Evolutionary conservation across 2,329 filamentous ascomycete genomes (phyloP).

Genomic region (Thielaviopsis populi): DNA sequence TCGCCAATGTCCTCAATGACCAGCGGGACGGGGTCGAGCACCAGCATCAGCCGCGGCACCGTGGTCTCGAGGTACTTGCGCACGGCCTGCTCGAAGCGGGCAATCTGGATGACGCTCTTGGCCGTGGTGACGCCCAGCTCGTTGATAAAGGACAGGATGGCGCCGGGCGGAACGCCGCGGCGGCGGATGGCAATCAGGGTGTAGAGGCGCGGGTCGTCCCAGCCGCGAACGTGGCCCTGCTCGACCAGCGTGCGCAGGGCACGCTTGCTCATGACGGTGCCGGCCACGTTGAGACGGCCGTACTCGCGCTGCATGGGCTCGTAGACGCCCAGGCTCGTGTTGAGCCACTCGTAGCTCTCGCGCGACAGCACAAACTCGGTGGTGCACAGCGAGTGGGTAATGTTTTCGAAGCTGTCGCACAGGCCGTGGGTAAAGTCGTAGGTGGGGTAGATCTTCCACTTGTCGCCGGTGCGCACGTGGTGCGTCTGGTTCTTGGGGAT

Average conservation of each 20-base stretch:
- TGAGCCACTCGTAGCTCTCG: slow-evolving; percentile 81
- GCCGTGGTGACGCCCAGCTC: slow-evolving; percentile 83
- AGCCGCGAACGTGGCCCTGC: slow-evolving; percentile 63
- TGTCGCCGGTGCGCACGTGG: slow-evolving; percentile 64
- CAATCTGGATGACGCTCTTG: slow-evolving; percentile 61
- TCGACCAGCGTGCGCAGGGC: slow-evolving; percentile 67
- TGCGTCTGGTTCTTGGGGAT: slow-evolving; percentile 55
- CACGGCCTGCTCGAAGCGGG: slow-evolving; percentile 72
- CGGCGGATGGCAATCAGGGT: slow-evolving; percentile 73
- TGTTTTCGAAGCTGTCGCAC: slow-evolving; percentile 81
- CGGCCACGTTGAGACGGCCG: slow-evolving; percentile 50
- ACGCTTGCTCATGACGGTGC: slow-evolving; percentile 77
- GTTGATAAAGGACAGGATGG: slow-evolving; percentile 77
- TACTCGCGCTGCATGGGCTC: slow-evolving; percentile 90
- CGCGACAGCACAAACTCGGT: slow-evolving; percentile 78
- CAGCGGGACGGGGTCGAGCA: slow-evolving; percentile 72
- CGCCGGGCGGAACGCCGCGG: slow-evolving; percentile 73
- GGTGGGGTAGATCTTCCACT: slow-evolving; percentile 89
- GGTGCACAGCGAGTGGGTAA: slow-evolving; percentile 86
- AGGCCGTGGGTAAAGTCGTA: slow-evolving; percentile 89
- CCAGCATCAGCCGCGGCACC: slow-evolving; percentile 76
- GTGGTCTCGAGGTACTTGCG: slow-evolving; percentile 76
- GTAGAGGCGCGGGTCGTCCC: slow-evolving; percentile 84
- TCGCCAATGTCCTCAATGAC: slow-evolving; percentile 66
- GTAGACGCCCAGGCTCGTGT: slow-evolving; percentile 67